Evolutionary conservation across 768 basidiomycete species (phyloP).

Genomic region (Pulveroboletus sp.): DNA sequence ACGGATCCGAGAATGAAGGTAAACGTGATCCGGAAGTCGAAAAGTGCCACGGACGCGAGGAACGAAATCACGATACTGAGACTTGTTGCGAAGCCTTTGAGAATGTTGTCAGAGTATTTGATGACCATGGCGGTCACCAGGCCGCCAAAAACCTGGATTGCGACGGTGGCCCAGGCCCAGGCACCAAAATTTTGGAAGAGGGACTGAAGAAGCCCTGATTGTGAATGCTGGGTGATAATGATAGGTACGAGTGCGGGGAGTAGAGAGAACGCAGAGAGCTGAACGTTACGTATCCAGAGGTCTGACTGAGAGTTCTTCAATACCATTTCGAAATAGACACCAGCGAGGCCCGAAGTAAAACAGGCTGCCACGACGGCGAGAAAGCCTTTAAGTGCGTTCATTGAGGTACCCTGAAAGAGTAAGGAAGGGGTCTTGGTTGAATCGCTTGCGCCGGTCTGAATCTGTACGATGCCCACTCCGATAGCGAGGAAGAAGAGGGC

Average conservation of each 20-base stretch:
- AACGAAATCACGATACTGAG: conserved; percentile 94
- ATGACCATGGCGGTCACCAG: conserved; percentile 91
- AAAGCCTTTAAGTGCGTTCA: conserved; percentile 86
- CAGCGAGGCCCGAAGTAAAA: conserved; percentile 93
- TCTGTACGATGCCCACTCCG: conserved; percentile 88
- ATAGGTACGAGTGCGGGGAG: conserved; percentile 84
- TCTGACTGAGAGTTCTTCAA: conserved; percentile 86
- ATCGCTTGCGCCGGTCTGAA: conserved; percentile 49
- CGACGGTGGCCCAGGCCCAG: conserved; percentile 91
- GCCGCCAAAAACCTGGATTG: conserved; percentile 88
- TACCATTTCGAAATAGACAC: conserved; percentile 98
- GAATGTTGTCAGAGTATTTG: conserved; percentile 89
- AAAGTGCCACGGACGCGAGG: conserved; percentile 85
- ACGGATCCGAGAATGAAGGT: conserved; percentile 83
- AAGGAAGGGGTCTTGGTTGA: conserved; percentile 28
- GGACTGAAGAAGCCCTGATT: conserved; percentile 40
- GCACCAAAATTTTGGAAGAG: conserved; percentile 84
- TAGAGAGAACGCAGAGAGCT: conserved; percentile 91
- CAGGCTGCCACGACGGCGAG: conserved; percentile 88
- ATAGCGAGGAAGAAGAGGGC: conserved; percentile 81
- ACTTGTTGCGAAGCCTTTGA: conserved; percentile 94
- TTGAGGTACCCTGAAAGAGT: conserved; percentile 45
- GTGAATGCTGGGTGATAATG: conserved; percentile 48
- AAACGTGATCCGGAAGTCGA: conserved; percentile 83
- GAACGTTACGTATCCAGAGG: conserved; percentile 96